These are phyloP conservation scores for Leucosporidium creatinivorum DNA, from an alignment of 768 basidiomycete genomes.

Conservation along the genomic window DNA sequence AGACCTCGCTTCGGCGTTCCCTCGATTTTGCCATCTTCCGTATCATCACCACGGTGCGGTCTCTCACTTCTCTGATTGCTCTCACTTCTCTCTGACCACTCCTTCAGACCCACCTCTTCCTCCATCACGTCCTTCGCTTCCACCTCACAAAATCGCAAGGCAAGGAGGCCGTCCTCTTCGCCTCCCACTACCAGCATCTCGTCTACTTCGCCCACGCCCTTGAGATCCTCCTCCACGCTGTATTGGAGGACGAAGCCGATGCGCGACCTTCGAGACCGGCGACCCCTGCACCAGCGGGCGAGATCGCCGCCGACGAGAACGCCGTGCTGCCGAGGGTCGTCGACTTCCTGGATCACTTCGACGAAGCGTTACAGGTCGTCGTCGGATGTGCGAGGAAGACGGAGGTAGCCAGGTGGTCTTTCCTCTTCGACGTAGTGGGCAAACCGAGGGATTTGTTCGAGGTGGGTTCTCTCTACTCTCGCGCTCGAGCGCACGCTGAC, in stretches of 20 bases:
- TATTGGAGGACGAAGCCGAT: constrained; percentile 73
- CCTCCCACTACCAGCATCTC: constrained; percentile 73
- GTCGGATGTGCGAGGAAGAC: constrained; percentile 95
- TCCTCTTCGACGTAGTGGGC: constrained; percentile 81
- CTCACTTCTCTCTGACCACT: background rate
- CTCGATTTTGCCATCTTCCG: constrained; percentile 86
- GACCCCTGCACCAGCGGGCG: background rate
- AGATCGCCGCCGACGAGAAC: constrained; percentile 12
- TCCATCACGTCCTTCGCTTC: constrained; percentile 80
- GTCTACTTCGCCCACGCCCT: constrained; percentile 90
- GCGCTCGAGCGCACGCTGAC: background rate
- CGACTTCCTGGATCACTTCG: constrained; percentile 91
- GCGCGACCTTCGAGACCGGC: constrained; percentile 2
- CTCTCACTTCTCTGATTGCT: background rate
- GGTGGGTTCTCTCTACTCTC: constrained; percentile 47
- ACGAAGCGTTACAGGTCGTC: constrained; percentile 81
- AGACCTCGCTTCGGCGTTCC: constrained; percentile 64
- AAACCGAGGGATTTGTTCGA: constrained; percentile 86
- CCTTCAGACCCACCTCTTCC: constrained; percentile 76
- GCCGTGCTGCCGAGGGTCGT: constrained; percentile 58
- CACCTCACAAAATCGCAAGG: constrained; percentile 60
- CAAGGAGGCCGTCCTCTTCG: constrained; percentile 74
- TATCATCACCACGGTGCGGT: constrained; percentile 71
- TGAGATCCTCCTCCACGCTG: constrained; percentile 87
- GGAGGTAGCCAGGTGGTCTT: constrained; percentile 81